Base-by-base conservation (phyloP, 1,284 basidiomycete genomes). In the Rhodotorula sp. region DNA sequence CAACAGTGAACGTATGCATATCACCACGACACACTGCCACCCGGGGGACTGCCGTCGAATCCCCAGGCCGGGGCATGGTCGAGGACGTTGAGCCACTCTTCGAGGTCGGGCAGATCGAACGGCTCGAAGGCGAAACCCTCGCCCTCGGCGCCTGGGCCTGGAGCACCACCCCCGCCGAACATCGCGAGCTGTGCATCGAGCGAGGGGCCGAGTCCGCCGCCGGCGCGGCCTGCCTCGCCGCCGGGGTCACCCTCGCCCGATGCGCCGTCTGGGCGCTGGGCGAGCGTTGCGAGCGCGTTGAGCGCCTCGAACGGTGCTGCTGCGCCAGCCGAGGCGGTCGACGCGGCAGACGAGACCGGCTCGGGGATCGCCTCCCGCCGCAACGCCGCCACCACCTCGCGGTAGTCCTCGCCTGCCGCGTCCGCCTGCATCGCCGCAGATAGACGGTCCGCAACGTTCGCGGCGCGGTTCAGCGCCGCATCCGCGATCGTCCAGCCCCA, bases 51-150 rank as follows among this genome's bases (percentile, higher is more conserved):
- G 1, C 17, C 50, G 17, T 53, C 50, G 25, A 36, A 13, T 0
- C 62, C 62, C 50, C 63, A 64, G 1, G 19, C 32, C 44, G 53
- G 61, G 22, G 61, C 29, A 15, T 29, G 37, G 36, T 67, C 53
- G 21, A 67, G 65, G 6, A 36, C 51, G 53, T 67, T 67, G 13
- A 67, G 53, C 65, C 65, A 67, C 27, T 46, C 58, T 25, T 61
- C 65, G 15, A 67, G 59, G 22, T 67, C 65, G 19, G 65, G 65
- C 34, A 67, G 21, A 5, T 58, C 59, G 34, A 55, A 39, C 22
- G 8, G 22, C 17, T 67, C 64, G 32, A 60, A 15, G 15, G 27
- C 50, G 3, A 29, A 15, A 5, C n/a, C 50, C 50, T 29, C 50
- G n/a, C 50, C 3, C n/a, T 17, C 48, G 48, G 27, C 39, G 41